Evolutionary conservation across 1,284 basidiomycete species (phyloP).

Genomic region (Afroboletus lepidellus): DNA sequence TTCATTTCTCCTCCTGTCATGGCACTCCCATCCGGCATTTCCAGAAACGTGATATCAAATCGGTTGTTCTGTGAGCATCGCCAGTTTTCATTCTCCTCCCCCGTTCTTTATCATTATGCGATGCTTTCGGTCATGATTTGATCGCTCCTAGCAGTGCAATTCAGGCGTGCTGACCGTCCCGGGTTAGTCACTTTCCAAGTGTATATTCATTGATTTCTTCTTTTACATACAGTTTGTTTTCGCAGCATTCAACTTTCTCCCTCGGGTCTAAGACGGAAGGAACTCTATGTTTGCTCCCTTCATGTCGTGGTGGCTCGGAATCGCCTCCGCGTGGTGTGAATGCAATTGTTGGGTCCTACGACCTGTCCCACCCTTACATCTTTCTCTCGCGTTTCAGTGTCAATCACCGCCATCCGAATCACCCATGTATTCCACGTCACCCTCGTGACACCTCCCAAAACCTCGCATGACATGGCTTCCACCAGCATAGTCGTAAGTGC

Average conservation of each 20-base stretch:
- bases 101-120: slow-evolving; percentile 32
- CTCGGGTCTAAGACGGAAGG: slow-evolving; percentile 36
- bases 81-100: slow-evolving; percentile 26
- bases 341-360: slow-evolving; percentile 6
- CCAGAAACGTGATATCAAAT: slow-evolving; percentile 37
- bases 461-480: slow-evolving; percentile 13
- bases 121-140: slow-evolving; percentile 32
- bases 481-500: slow-evolving; percentile 10
- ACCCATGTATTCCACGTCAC: slow-evolving; percentile 5
- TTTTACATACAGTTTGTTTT: slow-evolving; percentile 32
- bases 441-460: slow-evolving; percentile 11
- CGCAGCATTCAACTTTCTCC: slow-evolving; percentile 19
- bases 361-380: slow-evolving; percentile 19
- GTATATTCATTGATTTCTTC: slow-evolving; percentile 24
- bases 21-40: slow-evolving; percentile 26
- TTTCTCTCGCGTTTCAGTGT: slow-evolving; percentile 21
- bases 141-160: slow-evolving; percentile 30
- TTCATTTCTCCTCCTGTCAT: slow-evolving; percentile 20
- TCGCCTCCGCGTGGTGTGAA: slow-evolving; percentile 16
- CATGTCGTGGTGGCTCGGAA: slow-evolving; percentile 24
- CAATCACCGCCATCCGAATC: slow-evolving; percentile 14
- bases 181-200: slow-evolving; percentile 26
- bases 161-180: slow-evolving; percentile 13
- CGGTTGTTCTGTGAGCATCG: slow-evolving; percentile 32
- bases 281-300: slow-evolving; percentile 26